phyloP scores from a whole-genome alignment of 345 rosid species.

The thale cress (Arabidopsis thaliana) region DNA sequence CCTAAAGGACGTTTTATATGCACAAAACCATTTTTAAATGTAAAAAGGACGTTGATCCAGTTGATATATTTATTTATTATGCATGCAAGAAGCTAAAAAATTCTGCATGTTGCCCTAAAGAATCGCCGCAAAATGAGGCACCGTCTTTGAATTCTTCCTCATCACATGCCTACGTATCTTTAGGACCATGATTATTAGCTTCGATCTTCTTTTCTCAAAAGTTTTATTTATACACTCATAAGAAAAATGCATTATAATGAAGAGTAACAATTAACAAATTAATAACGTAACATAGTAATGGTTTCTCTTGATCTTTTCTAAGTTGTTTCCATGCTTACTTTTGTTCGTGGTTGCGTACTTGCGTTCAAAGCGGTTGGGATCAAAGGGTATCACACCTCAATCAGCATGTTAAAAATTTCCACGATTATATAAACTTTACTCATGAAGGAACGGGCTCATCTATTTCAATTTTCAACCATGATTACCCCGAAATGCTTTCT shows the following conservation, averaged over 20 bases:
- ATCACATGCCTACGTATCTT: conserved; percentile 50
- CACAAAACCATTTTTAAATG: too few species aligned
- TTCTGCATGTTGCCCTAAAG: conserved; percentile 49
- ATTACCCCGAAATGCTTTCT: background rate
- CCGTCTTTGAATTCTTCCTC: conserved; percentile 54
- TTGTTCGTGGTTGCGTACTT: too few species aligned
- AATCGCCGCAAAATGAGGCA: conserved; percentile 69
- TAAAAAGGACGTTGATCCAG: conserved; percentile 13
- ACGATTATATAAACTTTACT: background rate
- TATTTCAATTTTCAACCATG: background rate
- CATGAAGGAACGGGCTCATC: background rate
- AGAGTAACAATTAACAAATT: conserved; percentile 1
- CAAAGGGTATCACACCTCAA: background rate
- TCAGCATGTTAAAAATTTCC: background rate
- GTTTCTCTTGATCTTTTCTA: background rate
- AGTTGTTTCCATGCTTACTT: background rate
- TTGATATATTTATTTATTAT: conserved; percentile 1
- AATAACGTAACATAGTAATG: background rate
- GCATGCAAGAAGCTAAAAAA: conserved; percentile 38
- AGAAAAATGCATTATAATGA: background rate
- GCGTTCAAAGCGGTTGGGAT: conserved; percentile 12
- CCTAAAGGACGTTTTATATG: too few species aligned
- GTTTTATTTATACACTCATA: conserved; percentile 3
- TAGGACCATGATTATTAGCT: conserved; percentile 27
- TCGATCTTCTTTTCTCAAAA: conserved; percentile 23